A percentile compares a stretch with the other conserved stretches of the same genome.
These are phyloP conservation scores for Xylariomycetidae sp. DNA, from an alignment of 2,329 filamentous ascomycete genomes.

Conservation along the genomic window DNA sequence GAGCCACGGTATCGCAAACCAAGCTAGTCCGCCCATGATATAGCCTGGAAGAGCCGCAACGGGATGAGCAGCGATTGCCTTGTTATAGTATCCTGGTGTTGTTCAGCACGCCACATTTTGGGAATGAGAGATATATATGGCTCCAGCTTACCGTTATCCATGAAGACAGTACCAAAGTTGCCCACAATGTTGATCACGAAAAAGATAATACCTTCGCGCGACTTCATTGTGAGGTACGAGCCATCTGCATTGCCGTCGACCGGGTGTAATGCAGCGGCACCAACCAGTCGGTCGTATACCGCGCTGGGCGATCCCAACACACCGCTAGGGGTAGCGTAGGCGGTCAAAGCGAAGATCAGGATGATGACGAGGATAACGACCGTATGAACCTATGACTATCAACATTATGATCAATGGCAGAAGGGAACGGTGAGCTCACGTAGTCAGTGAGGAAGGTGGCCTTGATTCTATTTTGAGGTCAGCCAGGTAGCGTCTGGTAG, in stretches of 20 bases:
- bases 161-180: constrained; percentile 76
- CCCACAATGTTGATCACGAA: constrained; percentile 84
- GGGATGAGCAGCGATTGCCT: constrained; percentile 79
- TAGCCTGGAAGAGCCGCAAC: constrained; percentile 83
- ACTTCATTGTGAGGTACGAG: constrained; percentile 83
- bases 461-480: constrained; percentile 52
- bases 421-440: constrained; percentile 2
- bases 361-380: constrained; percentile 78
- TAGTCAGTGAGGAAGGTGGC: constrained; percentile 82
- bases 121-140: constrained; percentile 28
- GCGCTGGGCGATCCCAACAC: constrained; percentile 64
- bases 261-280: constrained; percentile 63
- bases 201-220: constrained; percentile 74
- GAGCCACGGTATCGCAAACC: constrained; percentile 89
- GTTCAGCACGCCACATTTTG: neutral
- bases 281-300: constrained; percentile 71
- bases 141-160: constrained; percentile 10
- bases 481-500: no score
- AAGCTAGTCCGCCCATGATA: constrained; percentile 75
- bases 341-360: constrained; percentile 74
- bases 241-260: constrained; percentile 74
- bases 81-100: constrained; percentile 78
- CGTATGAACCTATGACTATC: constrained; percentile 56
- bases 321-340: constrained; percentile 67
- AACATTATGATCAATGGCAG: no score